These are phyloP conservation scores for Phlyctochytrium bullatum DNA, from an alignment of 192 early-diverging fungal genomes.

Conservation along the genomic window DNA sequence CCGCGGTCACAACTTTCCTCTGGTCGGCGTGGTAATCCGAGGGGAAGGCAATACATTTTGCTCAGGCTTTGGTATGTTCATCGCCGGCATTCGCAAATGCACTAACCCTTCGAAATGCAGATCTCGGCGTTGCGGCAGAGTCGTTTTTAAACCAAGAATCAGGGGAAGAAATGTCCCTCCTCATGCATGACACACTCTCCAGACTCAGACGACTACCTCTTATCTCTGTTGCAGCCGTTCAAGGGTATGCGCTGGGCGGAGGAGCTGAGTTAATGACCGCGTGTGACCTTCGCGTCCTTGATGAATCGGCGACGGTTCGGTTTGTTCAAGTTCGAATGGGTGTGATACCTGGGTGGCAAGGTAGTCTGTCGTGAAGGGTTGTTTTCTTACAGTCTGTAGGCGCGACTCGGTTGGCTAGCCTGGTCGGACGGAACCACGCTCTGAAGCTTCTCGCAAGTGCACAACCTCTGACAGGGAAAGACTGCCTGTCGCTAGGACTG, in stretches of 20 bases:
- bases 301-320: conserved; percentile 36
- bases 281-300: conserved; percentile 57
- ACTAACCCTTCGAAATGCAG: too few relatives aligned
- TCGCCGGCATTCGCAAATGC: too few relatives aligned
- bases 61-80: conserved; percentile 31
- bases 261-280: conserved; percentile 63
- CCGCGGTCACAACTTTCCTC: conserved; percentile 9
- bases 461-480: conserved; percentile 24
- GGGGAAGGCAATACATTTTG: conserved; percentile 21
- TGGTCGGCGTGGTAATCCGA: conserved; percentile 23
- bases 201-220: conserved; percentile 53
- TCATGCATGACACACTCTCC: conserved; percentile 64
- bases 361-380: conserved; percentile 24
- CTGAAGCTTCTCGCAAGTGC: conserved; percentile 47
- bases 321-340: conserved; percentile 66
- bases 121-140: conserved; percentile 48
- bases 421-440: conserved; percentile 47
- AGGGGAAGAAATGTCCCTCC: conserved; percentile 42
- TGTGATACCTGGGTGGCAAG: conserved; percentile 64
- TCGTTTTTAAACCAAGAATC: conserved; percentile 38
- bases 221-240: conserved; percentile 58
- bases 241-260: conserved; percentile 64
- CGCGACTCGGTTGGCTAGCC: conserved; percentile 14
- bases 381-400: conserved; percentile 2
- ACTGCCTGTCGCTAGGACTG: neutral